phyloP scores from a whole-genome alignment of 1,284 basidiomycete genomes.

The Sporisorium reilianum region DNA sequence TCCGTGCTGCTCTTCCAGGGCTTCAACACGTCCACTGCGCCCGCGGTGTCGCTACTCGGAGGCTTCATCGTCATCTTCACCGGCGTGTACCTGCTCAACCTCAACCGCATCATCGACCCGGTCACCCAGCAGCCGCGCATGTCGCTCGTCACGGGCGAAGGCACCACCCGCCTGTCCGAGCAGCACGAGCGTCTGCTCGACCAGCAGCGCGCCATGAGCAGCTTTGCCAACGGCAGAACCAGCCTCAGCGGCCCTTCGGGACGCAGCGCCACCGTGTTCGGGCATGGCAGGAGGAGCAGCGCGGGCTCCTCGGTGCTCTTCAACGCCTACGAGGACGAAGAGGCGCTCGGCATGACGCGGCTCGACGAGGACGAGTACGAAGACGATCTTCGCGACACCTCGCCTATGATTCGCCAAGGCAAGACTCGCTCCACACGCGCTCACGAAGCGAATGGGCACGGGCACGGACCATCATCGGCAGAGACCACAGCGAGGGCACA shows the following conservation, averaged over 20 bases:
- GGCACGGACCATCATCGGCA: conserved; percentile 16
- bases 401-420: conserved; percentile 46
- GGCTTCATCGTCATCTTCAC: conserved; percentile 68
- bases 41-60: conserved; percentile 65
- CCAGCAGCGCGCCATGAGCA: conserved; percentile 50
- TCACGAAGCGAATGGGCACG: conserved; percentile 12
- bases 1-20: conserved; percentile 97
- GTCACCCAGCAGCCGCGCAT: conserved; percentile 63
- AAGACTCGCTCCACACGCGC: conserved; percentile 21
- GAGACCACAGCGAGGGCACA: conserved; percentile 27
- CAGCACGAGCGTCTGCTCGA: conserved; percentile 58
- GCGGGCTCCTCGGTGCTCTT: conserved; percentile 56
- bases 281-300: conserved; percentile 42
- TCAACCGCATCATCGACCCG: conserved; percentile 63
- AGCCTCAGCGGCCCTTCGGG: conserved; percentile 31
- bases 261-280: conserved; percentile 34
- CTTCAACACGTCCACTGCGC: conserved; percentile 87
- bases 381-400: conserved; percentile 33
- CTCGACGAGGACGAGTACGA: conserved; percentile 59
- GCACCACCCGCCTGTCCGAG: conserved; percentile 54
- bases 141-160: conserved; percentile 63
- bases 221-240: conserved; percentile 37
- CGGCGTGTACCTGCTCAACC: conserved; percentile 68
- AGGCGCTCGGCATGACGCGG: conserved; percentile 56
- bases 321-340: conserved; percentile 61